A percentile compares a stretch with the other conserved stretches of the same genome.
phyloP scores from a whole-genome alignment of 1,139 yeast genomes.

The Candida sp. region DNA sequence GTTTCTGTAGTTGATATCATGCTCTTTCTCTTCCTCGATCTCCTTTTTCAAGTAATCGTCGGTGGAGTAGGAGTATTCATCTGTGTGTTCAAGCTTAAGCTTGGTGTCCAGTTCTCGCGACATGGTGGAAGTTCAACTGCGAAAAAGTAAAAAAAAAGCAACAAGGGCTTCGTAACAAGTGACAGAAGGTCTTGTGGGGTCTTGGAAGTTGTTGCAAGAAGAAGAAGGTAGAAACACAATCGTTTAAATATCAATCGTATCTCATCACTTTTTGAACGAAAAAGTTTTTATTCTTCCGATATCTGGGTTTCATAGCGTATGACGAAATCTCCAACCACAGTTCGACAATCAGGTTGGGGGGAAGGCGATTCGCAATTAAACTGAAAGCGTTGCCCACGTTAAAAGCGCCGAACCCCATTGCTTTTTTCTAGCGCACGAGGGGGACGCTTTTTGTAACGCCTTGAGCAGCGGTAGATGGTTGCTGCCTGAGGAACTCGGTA shows the following conservation, averaged over 20 bases:
- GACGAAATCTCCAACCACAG: neutral
- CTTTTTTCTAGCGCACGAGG: neutral
- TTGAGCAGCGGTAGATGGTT: too few relatives aligned
- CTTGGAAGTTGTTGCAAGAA: neutral
- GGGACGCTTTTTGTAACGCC: too few relatives aligned
- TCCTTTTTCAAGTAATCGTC: constrained; percentile 14
- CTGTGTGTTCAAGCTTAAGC: neutral
- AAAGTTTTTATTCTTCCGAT: neutral
- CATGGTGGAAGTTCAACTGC: neutral
- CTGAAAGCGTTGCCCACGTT: too few relatives aligned
- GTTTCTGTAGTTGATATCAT: constrained; percentile 48
- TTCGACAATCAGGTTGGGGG: neutral
- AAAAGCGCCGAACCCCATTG: too few relatives aligned
- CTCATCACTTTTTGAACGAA: neutral
- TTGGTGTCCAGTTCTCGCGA: neutral
- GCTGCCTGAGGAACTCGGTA: too few relatives aligned
- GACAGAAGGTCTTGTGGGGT: neutral
- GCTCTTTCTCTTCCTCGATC: constrained; percentile 10
- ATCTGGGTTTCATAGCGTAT: neutral
- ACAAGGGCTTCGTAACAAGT: neutral
- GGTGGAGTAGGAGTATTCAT: constrained; percentile 9
- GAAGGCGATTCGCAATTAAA: too few relatives aligned
- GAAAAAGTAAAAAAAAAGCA: neutral
- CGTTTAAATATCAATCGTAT: neutral
- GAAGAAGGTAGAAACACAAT: neutral